Conservation (phyloP, 2,329 filamentous ascomycete species). For the Xylariaceae sp. region DNA sequence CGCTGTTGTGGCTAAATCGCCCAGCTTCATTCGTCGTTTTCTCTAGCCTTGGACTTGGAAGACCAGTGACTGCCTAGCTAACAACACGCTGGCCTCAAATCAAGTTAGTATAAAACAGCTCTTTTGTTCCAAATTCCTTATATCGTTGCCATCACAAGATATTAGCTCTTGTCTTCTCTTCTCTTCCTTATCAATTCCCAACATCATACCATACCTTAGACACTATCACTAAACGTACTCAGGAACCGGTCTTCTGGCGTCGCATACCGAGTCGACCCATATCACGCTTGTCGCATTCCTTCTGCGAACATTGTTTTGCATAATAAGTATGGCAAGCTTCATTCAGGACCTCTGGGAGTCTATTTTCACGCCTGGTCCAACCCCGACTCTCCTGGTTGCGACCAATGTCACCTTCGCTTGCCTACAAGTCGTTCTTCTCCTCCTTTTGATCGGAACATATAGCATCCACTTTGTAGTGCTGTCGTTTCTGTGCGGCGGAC, state of each 20-base stretch:
- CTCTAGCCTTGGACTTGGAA: conserved; percentile 6
- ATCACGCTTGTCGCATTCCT: conserved; percentile 26
- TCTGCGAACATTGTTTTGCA: conserved; percentile 3
- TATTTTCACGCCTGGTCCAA: conserved; percentile 91
- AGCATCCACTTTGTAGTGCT: conserved; percentile 88
- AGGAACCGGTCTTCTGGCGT: conserved; percentile 15
- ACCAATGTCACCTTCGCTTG: conserved; percentile 88
- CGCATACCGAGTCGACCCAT: conserved; percentile 21
- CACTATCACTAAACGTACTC: conserved; percentile 3
- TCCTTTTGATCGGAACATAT: conserved; percentile 77
- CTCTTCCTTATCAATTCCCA: not conserved
- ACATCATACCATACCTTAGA: conserved; percentile 2
- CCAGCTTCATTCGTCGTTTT: conserved; percentile 10
- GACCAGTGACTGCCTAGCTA: conserved; percentile 20
- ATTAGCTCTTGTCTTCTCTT: not conserved
- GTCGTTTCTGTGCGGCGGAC: conserved; percentile 73
- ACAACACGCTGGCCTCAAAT: conserved; percentile 23
- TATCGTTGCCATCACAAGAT: not conserved
- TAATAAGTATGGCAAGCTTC: conserved; percentile 58
- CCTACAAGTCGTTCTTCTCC: conserved; percentile 77
- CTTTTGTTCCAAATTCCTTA: not conserved
- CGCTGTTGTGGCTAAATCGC: conserved; percentile 26
- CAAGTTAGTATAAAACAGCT: conserved; percentile 5
- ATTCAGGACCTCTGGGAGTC: conserved; percentile 83
- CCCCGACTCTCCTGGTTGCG: conserved; percentile 82